phyloP scores from a whole-genome alignment of 805 yeast species.

The Suhomyces sp. region DNA sequence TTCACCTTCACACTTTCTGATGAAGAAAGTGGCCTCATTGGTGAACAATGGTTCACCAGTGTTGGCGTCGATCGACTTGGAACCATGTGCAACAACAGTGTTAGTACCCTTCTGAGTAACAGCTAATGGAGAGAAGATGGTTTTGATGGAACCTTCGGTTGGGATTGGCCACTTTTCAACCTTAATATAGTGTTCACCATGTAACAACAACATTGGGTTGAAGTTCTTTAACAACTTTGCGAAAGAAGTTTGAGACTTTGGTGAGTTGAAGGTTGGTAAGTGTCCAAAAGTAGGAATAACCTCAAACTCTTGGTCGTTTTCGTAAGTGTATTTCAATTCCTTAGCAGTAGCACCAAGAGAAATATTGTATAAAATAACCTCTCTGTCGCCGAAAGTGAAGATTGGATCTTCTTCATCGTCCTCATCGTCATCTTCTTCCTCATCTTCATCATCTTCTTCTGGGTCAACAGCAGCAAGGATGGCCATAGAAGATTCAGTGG shows the following conservation, averaged over 20 bases:
- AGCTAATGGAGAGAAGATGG: conserved; percentile 67
- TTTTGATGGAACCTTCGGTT: conserved; percentile 59
- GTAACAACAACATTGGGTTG: conserved; percentile 85
- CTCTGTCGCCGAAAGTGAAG: conserved; percentile 63
- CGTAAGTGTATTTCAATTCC: conserved; percentile 79
- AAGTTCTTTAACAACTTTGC: conserved; percentile 69
- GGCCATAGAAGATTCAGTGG: conserved; percentile 78
- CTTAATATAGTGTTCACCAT: conserved; percentile 92
- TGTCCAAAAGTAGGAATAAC: conserved; percentile 90
- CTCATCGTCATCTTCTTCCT: conserved; percentile 38
- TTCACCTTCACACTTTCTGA: conserved; percentile 69
- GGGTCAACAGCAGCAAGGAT: conserved; percentile 65
- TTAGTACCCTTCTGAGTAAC: conserved; percentile 84
- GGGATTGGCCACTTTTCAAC: conserved; percentile 77
- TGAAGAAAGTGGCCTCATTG: conserved; percentile 81
- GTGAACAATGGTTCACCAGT: conserved; percentile 72
- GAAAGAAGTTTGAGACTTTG: conserved; percentile 56
- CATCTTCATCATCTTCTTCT: conserved; percentile 45
- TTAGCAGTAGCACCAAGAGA: conserved; percentile 82
- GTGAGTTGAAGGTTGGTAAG: conserved; percentile 74
- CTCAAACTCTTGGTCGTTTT: conserved; percentile 72
- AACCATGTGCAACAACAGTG: conserved; percentile 73
- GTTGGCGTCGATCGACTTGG: conserved; percentile 62
- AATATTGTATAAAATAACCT: conserved; percentile 79
- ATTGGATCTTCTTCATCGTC: conserved; percentile 42